phyloP scores from a whole-genome alignment of 2,329 filamentous ascomycete species.

The Oidium heveae region DNA sequence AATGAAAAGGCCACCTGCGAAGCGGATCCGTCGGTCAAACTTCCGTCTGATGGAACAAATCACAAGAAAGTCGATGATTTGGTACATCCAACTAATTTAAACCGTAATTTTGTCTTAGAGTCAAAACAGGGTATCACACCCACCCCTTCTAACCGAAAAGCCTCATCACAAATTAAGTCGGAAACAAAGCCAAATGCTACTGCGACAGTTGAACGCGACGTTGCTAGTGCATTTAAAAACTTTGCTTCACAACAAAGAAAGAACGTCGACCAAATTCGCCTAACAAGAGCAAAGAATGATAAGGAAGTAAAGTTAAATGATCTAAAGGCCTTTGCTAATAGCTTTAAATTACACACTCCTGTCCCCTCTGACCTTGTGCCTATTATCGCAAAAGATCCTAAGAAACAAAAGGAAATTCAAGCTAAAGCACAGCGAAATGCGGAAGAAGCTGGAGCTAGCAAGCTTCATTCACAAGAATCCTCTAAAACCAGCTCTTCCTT shows the following conservation, averaged over 20 bases:
- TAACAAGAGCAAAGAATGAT: constrained; percentile 39
- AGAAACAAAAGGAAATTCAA: constrained; percentile 79
- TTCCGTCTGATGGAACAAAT: constrained; percentile 4
- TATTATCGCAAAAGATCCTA: constrained; percentile 90
- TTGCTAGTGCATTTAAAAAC: constrained; percentile 35
- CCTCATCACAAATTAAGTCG: constrained; percentile 11
- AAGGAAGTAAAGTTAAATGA: constrained; percentile 86
- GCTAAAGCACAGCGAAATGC: constrained; percentile 61
- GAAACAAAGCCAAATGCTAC: constrained; percentile 25
- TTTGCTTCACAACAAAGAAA: constrained; percentile 33
- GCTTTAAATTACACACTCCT: constrained; percentile 82
- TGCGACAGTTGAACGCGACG: constrained; percentile 33
- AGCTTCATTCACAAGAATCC: constrained; percentile 18
- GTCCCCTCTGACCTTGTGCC: constrained; percentile 79
- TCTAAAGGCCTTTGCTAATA: constrained; percentile 79
- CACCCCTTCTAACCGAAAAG: constrained; percentile 14
- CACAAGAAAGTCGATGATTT: constrained; percentile 8
- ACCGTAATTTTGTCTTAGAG: constrained; percentile 8
- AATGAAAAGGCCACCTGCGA: constrained; percentile 16
- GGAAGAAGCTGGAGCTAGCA: constrained; percentile 27
- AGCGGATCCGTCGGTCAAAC: constrained; percentile 11
- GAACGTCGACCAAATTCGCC: constrained; percentile 29
- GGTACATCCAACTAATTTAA: constrained; percentile 12
- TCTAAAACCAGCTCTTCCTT: constrained; percentile 21
- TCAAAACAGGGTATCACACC: constrained; percentile 7